phyloP scores from a whole-genome alignment of 345 rosid species.

The Acer yangbiense region DNA sequence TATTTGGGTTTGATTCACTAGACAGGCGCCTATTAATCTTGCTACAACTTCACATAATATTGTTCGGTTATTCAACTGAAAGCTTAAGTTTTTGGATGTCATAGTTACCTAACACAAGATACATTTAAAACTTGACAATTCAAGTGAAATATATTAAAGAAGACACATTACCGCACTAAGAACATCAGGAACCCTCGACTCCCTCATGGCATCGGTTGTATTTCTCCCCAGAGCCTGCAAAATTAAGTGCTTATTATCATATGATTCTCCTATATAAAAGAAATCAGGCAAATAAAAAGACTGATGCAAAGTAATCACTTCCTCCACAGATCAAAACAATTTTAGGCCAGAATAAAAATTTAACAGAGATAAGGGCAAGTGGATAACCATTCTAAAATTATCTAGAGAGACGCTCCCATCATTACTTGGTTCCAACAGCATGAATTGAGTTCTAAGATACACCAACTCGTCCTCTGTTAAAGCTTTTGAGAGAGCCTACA shows the following conservation, averaged over 20 bases:
- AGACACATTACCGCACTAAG: slow-evolving; percentile 44
- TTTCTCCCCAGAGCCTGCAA: slow-evolving; percentile 57
- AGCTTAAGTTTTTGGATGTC: background rate
- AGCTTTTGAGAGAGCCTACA: slow-evolving; percentile 78
- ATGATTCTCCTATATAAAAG: background rate
- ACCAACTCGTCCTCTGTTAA: slow-evolving; percentile 75
- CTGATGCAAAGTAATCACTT: background rate
- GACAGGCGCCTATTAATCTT: background rate
- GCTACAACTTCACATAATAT: background rate
- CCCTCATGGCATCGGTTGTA: slow-evolving; percentile 74
- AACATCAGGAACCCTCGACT: slow-evolving; percentile 67
- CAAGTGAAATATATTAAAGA: slow-evolving; percentile 1
- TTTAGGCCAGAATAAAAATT: background rate
- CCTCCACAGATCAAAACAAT: slow-evolving; percentile 9
- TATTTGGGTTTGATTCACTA: background rate
- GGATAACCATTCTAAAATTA: slow-evolving; percentile 67
- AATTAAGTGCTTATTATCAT: background rate
- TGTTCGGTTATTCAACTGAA: background rate
- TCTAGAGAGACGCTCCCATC: slow-evolving; percentile 75
- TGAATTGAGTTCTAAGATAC: slow-evolving; percentile 73
- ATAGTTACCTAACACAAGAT: background rate
- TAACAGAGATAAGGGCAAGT: slow-evolving; percentile 14
- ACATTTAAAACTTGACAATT: background rate
- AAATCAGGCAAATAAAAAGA: background rate
- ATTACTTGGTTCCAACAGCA: slow-evolving; percentile 61